Base-by-base conservation (phyloP, 2,329 filamentous ascomycete genomes). In the Leptographium radiaticola region DNA sequence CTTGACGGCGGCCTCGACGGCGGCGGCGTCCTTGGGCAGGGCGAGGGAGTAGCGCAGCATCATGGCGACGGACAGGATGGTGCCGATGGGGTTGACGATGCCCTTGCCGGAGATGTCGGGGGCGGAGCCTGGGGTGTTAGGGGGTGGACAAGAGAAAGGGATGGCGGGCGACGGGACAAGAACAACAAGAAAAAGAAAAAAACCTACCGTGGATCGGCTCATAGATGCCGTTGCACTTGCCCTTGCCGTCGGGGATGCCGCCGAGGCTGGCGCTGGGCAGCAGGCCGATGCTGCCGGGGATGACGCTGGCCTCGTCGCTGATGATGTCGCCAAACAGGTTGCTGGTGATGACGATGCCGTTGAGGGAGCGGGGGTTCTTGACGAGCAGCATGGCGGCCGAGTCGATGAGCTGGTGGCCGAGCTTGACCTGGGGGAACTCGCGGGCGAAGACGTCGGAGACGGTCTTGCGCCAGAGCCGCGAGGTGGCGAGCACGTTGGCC, bases 291-390 rank as follows among this genome's bases (percentile, higher is more conserved):
- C 84, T 89, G 16, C 91, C 91, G 4, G 91, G 89, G 62, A 97
- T 97, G 51, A 95, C 90, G 62, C 86, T 90, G 6, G 91, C 90
- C 76, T 97, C 91, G 66, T 97, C 91, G 65, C 81, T 87, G 65
- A 98, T 89, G 66, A 97, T 97, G 69, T 97, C 91, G 58, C 91
- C 93, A 67, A 95, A 95, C 61, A 97, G 68, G 70, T 97, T 98
- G 75, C 85, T 90, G 13, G 90, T 95, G 59, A 97, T 83, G 48
- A 97, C 80, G 39, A 97, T 82, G 53, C 91, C 93, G 67, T 96
- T 97, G 52, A 97, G 76, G 25, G 82, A 80, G 12, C 84, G 77
- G 11, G 91, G 91, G 71, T 90, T 91, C 83, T 95, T 96, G 65
- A 97, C 80, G 86, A 97, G 89, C 62, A 96, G 75, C 90, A 97